A percentile compares a stretch with the other conserved stretches of the same genome.
phyloP scores from a whole-genome alignment of 345 rosid species.

The Raphanus sativus region DNA sequence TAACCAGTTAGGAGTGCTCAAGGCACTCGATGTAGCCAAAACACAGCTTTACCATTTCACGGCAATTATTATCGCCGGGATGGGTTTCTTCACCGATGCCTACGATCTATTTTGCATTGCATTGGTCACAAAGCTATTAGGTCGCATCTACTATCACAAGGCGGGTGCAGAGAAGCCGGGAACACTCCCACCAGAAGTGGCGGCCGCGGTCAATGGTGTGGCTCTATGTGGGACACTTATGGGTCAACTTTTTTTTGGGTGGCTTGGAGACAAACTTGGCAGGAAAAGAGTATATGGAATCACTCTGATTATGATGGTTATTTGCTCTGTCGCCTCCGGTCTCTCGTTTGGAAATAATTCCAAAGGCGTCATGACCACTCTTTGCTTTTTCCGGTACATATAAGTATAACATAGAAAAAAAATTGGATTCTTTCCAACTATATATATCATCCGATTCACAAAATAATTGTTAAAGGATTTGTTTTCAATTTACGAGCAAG shows the following conservation, averaged over 20 bases:
- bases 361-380: not conserved
- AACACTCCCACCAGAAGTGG: constrained; percentile 1
- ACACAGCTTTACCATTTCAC: constrained; percentile 1
- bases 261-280: constrained; percentile 1
- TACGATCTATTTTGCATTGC: not conserved
- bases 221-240: constrained; percentile 1
- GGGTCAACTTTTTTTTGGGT: not conserved
- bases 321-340: not conserved
- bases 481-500: not conserved
- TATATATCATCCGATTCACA: not conserved
- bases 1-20: not conserved
- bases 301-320: not conserved
- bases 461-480: not conserved
- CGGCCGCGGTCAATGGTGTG: not conserved
- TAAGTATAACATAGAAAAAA: too few species aligned
- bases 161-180: not conserved
- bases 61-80: not conserved
- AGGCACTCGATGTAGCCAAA: not conserved
- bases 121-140: not conserved
- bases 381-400: not conserved
- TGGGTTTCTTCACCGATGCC: not conserved
- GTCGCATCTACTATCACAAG: not conserved
- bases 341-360: not conserved
- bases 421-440: too few species aligned
- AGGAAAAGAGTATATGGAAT: not conserved